Base-by-base conservation (phyloP, 257 asterid genomes). In the Solanum acaule region DNA sequence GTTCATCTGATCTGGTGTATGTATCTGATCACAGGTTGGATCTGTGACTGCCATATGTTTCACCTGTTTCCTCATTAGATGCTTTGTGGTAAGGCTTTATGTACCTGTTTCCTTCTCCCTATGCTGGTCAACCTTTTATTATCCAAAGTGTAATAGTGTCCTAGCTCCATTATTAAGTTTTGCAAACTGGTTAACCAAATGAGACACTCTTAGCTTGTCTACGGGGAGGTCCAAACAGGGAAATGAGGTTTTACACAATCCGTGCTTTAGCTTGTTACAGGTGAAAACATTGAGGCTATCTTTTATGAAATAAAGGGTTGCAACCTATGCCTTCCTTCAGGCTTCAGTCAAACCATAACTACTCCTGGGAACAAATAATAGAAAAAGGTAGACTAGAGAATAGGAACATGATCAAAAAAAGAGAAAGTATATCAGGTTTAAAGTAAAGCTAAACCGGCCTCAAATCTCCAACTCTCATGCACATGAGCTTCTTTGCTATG, bases 41-140 rank as follows among this genome's bases (percentile, higher is more conserved):
- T 96, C 95, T 67, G 99, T 96, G 89, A 96, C 99, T 11, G 98
- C 97, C 46, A 94, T 95, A 92, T 96, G 98, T 92, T 96, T 95
- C 93, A 91, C 94, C 86, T 96, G 98, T 90, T 96, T 96, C 90
- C 95, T 96, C 73, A 90, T 96, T 89, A 91, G 99, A 86, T 94
- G 98, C 92, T 95, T 94, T 63, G 96, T 95, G 98, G 99, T 96
- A 91, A 91, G 98, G 73, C 73, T 86, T 86, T 46, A 44, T 67
- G 68, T 87, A 22, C 49, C 65, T 86, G 78, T 81, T 72, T n/a
- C 29, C 6, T 23, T 44, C 22, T 86, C 46, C 33, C 42, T 6
- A 29, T 49, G 42, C 27, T 40, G 84, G 61, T 49, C 68, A 82
- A 49, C 86, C 9, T 29, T 49, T 82, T 49, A 81, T 29, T 20